These are phyloP conservation scores for Amaranthus tricolor DNA, from an alignment of 179 eudicot genomes.

Conservation along the genomic window DNA sequence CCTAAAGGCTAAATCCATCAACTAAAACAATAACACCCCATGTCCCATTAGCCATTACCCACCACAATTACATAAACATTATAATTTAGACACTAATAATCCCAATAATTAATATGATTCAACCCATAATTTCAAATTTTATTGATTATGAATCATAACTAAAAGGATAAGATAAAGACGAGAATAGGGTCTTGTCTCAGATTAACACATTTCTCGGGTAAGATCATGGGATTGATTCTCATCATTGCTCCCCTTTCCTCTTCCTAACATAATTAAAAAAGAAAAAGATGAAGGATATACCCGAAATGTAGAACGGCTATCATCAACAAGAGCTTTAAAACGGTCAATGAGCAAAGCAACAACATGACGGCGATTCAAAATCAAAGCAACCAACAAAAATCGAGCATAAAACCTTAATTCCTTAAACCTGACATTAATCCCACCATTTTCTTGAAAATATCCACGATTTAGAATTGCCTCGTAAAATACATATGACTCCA, in stretches of 20 bases:
- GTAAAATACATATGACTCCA: constrained; percentile 78
- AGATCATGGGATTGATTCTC: too few species aligned
- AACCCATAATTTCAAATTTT: background rate
- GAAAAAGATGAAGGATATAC: constrained; percentile 27
- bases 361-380: constrained; percentile 56
- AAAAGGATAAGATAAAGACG: too few species aligned
- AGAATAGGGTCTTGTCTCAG: too few species aligned
- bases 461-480: constrained; percentile 72
- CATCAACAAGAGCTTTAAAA: constrained; percentile 66
- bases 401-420: constrained; percentile 87
- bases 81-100: background rate
- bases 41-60: background rate
- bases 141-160: background rate
- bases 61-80: background rate
- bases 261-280: background rate
- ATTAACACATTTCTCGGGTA: too few species aligned
- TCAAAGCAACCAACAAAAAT: constrained; percentile 69
- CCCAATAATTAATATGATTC: background rate
- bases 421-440: constrained; percentile 51
- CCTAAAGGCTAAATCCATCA: background rate
- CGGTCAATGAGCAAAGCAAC: constrained; percentile 54
- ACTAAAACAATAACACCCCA: background rate
- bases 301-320: constrained; percentile 54
- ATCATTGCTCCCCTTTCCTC: too few species aligned
- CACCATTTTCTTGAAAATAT: constrained; percentile 35